A percentile compares a stretch with the other conserved stretches of the same genome.
Evolutionary conservation across 2,329 filamentous ascomycete species (phyloP).

Genomic region (Alternaria metachromatica): DNA sequence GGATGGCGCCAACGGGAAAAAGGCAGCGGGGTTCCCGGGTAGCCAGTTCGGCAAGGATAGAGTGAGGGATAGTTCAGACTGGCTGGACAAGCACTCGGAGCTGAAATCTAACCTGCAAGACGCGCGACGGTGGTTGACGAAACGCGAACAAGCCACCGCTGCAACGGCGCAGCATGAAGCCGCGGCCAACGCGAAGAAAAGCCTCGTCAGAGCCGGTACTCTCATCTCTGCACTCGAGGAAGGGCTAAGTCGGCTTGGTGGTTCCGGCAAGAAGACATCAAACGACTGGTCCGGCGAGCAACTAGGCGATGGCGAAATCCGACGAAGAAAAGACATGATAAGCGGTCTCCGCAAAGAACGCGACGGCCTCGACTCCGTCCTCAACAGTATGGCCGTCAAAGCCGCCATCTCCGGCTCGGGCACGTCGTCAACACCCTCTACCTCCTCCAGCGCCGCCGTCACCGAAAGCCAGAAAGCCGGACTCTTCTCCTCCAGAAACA

Average conservation of each 20-base stretch:
- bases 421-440: conserved; percentile 35
- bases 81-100: conserved; percentile 78
- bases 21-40: conserved; percentile 28
- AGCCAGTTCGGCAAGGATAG: conserved; percentile 48
- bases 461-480: conserved; percentile 45
- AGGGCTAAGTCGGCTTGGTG: conserved; percentile 59
- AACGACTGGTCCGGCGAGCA: conserved; percentile 54
- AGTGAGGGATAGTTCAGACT: conserved; percentile 63
- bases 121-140: conserved; percentile 69
- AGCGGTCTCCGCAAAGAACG: conserved; percentile 73
- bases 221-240: conserved; percentile 70
- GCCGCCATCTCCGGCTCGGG: conserved; percentile 52
- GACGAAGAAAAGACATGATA: conserved; percentile 73
- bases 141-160: conserved; percentile 67
- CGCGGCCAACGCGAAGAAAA: conserved; percentile 75
- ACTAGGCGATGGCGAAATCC: conserved; percentile 76
- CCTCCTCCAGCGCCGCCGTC: conserved; percentile 39
- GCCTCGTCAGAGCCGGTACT: conserved; percentile 71
- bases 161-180: conserved; percentile 71
- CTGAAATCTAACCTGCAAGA: conserved; percentile 75
- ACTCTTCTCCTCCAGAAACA: conserved; percentile 35
- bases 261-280: conserved; percentile 27
- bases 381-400: conserved; percentile 67
- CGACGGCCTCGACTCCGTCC: conserved; percentile 76
- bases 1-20: conserved; percentile 28